Conservation (phyloP, 2,329 filamentous ascomycete species). For the Coniochaeta sp. region DNA sequence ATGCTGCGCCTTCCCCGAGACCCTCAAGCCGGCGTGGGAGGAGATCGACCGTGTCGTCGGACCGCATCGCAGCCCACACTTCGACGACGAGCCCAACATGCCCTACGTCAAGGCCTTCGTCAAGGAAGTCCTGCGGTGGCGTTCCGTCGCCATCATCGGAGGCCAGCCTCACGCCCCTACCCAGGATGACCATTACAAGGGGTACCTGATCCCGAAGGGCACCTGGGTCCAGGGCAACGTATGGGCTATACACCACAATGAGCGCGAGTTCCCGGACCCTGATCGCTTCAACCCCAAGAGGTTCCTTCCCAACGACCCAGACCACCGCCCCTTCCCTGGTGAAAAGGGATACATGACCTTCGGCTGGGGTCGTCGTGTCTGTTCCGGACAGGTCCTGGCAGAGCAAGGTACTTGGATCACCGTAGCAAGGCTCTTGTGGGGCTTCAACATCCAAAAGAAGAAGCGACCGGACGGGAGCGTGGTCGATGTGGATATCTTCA, state of each 20-base stretch:
- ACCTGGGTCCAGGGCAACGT: slow-evolving; percentile 42
- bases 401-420: slow-evolving; percentile 55
- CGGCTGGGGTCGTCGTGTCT: slow-evolving; percentile 47
- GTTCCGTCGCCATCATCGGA: slow-evolving; percentile 43
- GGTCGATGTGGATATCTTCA: slow-evolving; percentile 49
- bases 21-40: slow-evolving; percentile 37
- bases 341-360: slow-evolving; percentile 47
- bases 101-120: slow-evolving; percentile 46
- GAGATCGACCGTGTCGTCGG: slow-evolving; percentile 47
- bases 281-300: slow-evolving; percentile 35
- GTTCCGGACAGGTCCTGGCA: slow-evolving; percentile 45
- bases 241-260: slow-evolving; percentile 40
- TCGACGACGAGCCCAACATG: slow-evolving; percentile 37
- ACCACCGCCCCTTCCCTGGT: slow-evolving; percentile 36
- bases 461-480: slow-evolving; percentile 30
- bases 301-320: slow-evolving; percentile 27
- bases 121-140: slow-evolving; percentile 50
- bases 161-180: slow-evolving; percentile 42
- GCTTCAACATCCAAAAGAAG: slow-evolving; percentile 39
- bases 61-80: slow-evolving; percentile 33
- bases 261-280: slow-evolving; percentile 37
- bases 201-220: slow-evolving; percentile 40
- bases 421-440: slow-evolving; percentile 49
- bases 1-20: slow-evolving; percentile 38
- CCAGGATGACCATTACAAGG: slow-evolving; percentile 37